Evolutionary conservation across 192 early-diverging fungal species (phyloP), one percentile per base, ranked within the genome.

Genomic region (Endogone sp.): DNA sequence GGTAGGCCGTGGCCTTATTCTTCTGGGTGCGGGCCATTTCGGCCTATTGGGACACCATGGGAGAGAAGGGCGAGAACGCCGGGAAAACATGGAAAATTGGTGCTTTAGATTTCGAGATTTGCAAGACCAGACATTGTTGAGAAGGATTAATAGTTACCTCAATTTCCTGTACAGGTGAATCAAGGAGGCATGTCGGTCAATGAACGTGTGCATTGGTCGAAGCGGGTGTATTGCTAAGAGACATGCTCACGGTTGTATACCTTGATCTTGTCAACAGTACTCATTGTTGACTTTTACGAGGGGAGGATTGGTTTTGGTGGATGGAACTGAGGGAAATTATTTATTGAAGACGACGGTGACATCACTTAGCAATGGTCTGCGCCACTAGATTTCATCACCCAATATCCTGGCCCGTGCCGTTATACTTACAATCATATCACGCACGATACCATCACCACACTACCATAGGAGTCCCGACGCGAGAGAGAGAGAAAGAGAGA

Each of bases 1-100:
- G 96, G 76, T 89, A 92, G 13, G 93, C 90, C 23, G 97, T 98
- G 72, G 94, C 94, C 82, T 95, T 95, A 83, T 97, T 97, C 84
- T 94, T 95, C 79, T 97, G 94, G 62, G 94, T 94, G 58, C 86
- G 83, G 65, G 91, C 90, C 90, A 91, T 91, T 80, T 93, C 94
- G 85, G 85, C 86, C 86, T 96, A 78, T 60, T 62, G 63, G 10
- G 11, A 62, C 25, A 9, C 2, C 22, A 58, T 6, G 29, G 56
- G 9, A 20, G 56, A 16, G 20, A 86, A 76, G 87, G 86, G 64
- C 83, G 55, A n/a, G n/a, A n/a, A n/a, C n/a, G n/a, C 56, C 32
- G 49, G 23, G 31, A 23, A 13, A 3, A 44, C 20, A 49, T 3
- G 26, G 21, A 22, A 21, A 30, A 27, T n/a, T 20, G 3, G 16